Conservation (phyloP, 176 grass and related monocot genomes). For the Aegilops bicornis region DNA sequence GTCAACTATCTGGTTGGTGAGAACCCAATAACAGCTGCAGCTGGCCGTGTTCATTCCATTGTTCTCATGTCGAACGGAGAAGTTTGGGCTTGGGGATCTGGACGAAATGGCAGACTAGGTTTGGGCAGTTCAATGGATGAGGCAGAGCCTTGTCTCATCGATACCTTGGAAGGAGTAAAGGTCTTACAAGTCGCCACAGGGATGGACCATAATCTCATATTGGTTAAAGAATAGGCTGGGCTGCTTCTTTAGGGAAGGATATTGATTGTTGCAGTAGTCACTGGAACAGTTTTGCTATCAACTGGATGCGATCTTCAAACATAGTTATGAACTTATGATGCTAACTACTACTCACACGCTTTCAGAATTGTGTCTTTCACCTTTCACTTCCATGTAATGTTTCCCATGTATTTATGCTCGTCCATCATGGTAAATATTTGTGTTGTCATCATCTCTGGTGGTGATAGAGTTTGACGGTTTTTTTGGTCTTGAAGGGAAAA, state of each 20-base stretch:
- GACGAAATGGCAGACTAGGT: slow-evolving; percentile 75
- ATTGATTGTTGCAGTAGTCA: background rate
- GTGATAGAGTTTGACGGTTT: background rate
- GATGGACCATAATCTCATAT: slow-evolving; percentile 82
- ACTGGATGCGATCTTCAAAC: background rate
- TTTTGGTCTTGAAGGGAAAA: background rate
- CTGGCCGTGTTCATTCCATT: slow-evolving; percentile 81
- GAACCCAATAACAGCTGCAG: slow-evolving; percentile 42
- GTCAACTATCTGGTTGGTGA: slow-evolving; percentile 55
- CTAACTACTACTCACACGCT: background rate
- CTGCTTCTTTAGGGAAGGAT: background rate
- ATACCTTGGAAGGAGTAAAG: slow-evolving; percentile 58
- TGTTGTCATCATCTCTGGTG: background rate
- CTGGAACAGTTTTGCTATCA: background rate
- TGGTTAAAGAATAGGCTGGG: slow-evolving; percentile 53
- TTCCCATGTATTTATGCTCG: background rate
- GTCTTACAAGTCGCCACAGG: slow-evolving; percentile 65
- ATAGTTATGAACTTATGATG: background rate
- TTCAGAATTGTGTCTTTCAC: background rate
- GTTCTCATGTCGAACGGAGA: slow-evolving; percentile 53
- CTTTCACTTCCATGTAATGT: background rate
- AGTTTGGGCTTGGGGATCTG: slow-evolving; percentile 85
- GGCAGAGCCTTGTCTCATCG: slow-evolving; percentile 57
- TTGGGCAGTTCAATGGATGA: slow-evolving; percentile 85
- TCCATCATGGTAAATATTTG: background rate